A percentile compares a stretch with the other conserved stretches of the same genome.
Conservation (phyloP, 169 alveolate genomes). For the Cryptosporidium parvum region DNA sequence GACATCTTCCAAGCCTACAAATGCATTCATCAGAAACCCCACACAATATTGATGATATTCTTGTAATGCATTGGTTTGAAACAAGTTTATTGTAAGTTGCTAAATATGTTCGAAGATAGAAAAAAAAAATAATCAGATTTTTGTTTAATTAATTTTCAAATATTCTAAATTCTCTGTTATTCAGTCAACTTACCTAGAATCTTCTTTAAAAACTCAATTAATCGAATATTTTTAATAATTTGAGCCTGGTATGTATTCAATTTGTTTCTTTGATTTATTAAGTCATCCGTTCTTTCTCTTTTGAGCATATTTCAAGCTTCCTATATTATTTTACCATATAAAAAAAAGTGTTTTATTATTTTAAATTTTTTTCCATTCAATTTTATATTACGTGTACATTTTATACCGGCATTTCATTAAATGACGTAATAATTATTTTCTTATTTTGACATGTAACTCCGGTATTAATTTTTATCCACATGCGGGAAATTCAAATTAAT, state of each 20-base stretch:
- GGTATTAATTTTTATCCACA: conserved; percentile 14
- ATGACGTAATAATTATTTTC: conserved; percentile 32
- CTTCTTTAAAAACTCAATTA: conserved; percentile 31
- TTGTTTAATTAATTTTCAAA: not conserved
- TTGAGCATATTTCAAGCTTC: conserved; percentile 3
- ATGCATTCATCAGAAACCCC: conserved; percentile 64
- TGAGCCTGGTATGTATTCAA: conserved; percentile 28
- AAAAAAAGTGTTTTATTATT: not conserved
- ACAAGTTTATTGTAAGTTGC: conserved; percentile 36
- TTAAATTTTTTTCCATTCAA: not conserved
- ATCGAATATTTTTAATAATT: conserved; percentile 13
- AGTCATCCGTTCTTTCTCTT: conserved; percentile 21
- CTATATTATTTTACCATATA: not conserved
- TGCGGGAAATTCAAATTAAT: not conserved
- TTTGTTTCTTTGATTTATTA: not conserved
- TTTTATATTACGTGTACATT: not conserved
- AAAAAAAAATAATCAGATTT: not conserved
- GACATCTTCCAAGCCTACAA: conserved; percentile 41
- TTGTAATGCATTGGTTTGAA: not conserved
- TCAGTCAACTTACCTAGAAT: conserved; percentile 52
- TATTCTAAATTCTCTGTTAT: not conserved
- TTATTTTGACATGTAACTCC: conserved; percentile 47
- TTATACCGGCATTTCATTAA: conserved; percentile 23
- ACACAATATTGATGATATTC: conserved; percentile 58
- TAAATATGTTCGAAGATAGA: not conserved